These are phyloP conservation scores for Aspergillus sp. DNA, from an alignment of 2,329 filamentous ascomycete species.

Conservation along the genomic window DNA sequence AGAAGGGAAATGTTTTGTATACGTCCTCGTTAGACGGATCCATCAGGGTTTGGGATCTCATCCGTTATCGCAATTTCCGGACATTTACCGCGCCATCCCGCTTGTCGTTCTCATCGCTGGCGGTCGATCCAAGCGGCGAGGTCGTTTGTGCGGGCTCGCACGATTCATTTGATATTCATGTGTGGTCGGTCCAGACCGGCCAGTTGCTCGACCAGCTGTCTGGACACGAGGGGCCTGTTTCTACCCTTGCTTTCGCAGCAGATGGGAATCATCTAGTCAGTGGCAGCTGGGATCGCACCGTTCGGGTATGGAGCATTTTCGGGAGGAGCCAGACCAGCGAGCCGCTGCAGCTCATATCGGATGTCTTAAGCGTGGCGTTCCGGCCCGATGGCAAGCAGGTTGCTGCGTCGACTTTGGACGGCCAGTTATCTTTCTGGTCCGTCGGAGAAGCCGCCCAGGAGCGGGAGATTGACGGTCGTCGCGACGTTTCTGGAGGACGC, in stretches of 20 bases:
- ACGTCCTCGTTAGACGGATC: conserved; percentile 92
- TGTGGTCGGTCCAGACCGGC: conserved; percentile 97
- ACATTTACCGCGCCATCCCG: conserved; percentile 92
- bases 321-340: conserved; percentile 89
- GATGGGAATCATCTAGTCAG: conserved; percentile 77
- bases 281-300: conserved; percentile 94
- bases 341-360: conserved; percentile 81
- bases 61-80: conserved; percentile 91
- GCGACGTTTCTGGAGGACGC: conserved; percentile 86
- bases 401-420: conserved; percentile 84
- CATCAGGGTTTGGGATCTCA: conserved; percentile 88
- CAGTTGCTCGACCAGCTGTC: conserved; percentile 84
- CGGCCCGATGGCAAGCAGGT: conserved; percentile 86
- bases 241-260: conserved; percentile 76
- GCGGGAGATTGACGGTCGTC: conserved; percentile 74
- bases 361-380: conserved; percentile 77
- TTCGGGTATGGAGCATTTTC: conserved; percentile 94
- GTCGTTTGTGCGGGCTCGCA: conserved; percentile 90
- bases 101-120: conserved; percentile 84
- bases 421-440: conserved; percentile 91
- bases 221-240: conserved; percentile 90
- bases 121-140: conserved; percentile 94
- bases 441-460: conserved; percentile 80
- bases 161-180: conserved; percentile 93
- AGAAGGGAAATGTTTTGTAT: conserved; percentile 90